Base-by-base conservation (phyloP, 345 rosid species). In the Eucalyptus camaldulensis region DNA sequence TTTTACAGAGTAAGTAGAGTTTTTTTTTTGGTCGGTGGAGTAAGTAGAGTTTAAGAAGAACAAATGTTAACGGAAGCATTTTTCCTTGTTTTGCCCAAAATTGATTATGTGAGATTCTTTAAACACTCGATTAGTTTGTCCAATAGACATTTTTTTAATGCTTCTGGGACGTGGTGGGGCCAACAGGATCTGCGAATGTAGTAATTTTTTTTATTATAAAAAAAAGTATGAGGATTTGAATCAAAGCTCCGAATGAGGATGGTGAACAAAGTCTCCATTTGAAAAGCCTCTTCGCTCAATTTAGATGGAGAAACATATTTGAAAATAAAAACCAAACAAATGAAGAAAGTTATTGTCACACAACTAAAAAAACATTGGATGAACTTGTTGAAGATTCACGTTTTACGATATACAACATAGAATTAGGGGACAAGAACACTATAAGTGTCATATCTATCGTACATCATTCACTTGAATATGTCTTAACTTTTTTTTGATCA, bases 381-480 rank as follows among this genome's bases (percentile, higher is more conserved):
- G 0, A 60, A 27, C n/a, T 25, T 6, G n/a, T 60, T 13, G 67
- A 60, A 60, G 67, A 60, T 60, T 60, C 67, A 60, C 15, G 9
- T 27, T 60, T 60, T 25, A 60, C 2, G 31, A 25, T 60, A 60
- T 60, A 27, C 5, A 25, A 60, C 2, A 60, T 27, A 60, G 67
- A 60, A 27, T 25, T 60, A 25, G 2, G 7, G 67, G n/a, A 60
- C 29, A 27, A 27, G 3, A 27, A 6, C 7, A 27, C 6, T 11
- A 58, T 11, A 25, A 60, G n/a, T 60, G 67, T 25, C n/a, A 0
- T 25, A 27, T 25, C 67, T 25, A 5, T 60, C 2, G 2, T 11
- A 60, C 0, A 0, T 27, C 4, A 25, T 7, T 25, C n/a, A 11
- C 14, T 25, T 60, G 65, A 58, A 7, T 11, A 0, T 58, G 3